Percentiles rank a stretch among this genome's conserved stretches.
Conservation (phyloP, 106 monocot genomes). For the Dioscorea dumetorum region DNA sequence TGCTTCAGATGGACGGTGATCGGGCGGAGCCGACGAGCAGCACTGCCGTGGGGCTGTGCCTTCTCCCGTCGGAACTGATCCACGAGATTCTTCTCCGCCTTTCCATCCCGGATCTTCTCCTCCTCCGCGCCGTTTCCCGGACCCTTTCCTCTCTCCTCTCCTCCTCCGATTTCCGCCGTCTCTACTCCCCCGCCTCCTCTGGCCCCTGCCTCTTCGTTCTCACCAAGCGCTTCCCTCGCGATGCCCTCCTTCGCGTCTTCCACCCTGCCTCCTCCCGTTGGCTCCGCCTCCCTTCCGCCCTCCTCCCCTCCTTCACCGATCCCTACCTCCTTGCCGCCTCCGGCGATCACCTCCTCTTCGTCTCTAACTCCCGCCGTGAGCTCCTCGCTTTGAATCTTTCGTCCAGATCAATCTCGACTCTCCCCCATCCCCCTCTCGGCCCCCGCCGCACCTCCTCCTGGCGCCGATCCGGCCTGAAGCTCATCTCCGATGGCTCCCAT, state of each 20-base stretch:
- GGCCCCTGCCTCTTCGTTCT: constrained; percentile 47
- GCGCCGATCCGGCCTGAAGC: constrained; percentile 52
- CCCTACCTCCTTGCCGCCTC: constrained; percentile 54
- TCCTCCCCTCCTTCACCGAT: constrained; percentile 36
- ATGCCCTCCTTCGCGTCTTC: constrained; percentile 53
- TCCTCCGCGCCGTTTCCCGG: constrained; percentile 29
- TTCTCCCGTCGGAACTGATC: constrained; percentile 55
- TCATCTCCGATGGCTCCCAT: constrained; percentile 23
- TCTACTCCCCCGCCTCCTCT: constrained; percentile 25
- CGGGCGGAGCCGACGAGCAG: neutral
- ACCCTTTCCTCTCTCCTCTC: constrained; percentile 26
- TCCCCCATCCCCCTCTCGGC: constrained; percentile 46
- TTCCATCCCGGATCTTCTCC: constrained; percentile 34
- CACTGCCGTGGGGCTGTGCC: constrained; percentile 26
- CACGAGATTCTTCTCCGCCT: constrained; percentile 42
- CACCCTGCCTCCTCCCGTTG: constrained; percentile 44
- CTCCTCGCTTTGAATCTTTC: constrained; percentile 41
- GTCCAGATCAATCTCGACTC: constrained; percentile 12
- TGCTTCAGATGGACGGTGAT: constrained; percentile 1
- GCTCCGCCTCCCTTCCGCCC: constrained; percentile 37
- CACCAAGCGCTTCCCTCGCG: constrained; percentile 45
- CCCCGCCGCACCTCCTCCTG: constrained; percentile 65
- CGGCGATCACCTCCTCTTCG: constrained; percentile 53
- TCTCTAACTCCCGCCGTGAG: constrained; percentile 47
- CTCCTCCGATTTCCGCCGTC: constrained; percentile 32